phyloP scores from a whole-genome alignment of 139 green algal genomes.

The Chlorella vulgaris region DNA sequence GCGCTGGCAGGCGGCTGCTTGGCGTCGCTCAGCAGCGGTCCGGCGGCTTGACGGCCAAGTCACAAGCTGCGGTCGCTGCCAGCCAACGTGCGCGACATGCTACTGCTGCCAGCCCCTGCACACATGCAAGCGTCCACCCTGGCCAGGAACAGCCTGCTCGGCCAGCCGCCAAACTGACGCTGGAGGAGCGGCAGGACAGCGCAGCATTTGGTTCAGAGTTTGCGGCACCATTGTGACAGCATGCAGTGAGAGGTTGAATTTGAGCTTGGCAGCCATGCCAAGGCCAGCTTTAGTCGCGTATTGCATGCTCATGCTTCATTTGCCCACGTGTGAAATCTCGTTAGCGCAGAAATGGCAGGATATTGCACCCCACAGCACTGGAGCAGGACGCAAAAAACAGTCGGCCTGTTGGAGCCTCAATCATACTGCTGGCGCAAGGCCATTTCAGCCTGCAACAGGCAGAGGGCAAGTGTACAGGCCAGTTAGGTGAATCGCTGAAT shows the following conservation, averaged over 20 bases:
- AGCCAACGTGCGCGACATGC: no score
- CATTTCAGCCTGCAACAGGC: conserved; percentile 76
- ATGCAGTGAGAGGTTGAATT: not conserved
- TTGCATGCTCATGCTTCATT: no score
- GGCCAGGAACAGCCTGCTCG: no score
- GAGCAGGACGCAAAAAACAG: no score
- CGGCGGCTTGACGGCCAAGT: no score
- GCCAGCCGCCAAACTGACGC: not conserved
- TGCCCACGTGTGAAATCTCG: not conserved
- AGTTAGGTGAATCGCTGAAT: not conserved
- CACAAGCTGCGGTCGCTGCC: no score
- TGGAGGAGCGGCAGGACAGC: conserved; percentile 1
- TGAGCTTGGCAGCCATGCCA: not conserved
- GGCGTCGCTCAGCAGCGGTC: no score
- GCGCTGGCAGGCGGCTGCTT: no score
- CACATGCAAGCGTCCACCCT: no score
- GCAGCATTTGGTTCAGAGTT: conserved; percentile 19
- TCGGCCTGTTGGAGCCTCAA: no score
- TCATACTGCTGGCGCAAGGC: conserved; percentile 87
- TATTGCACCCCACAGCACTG: not conserved
- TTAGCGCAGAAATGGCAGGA: not conserved
- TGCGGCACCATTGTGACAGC: not conserved
- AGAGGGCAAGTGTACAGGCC: not conserved
- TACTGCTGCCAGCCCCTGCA: no score
- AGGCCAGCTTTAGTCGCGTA: no score